Evolutionary conservation across 345 rosid genomes (phyloP), one percentile per base, ranked within the genome.

Genomic region (Lepidium didymum): DNA sequence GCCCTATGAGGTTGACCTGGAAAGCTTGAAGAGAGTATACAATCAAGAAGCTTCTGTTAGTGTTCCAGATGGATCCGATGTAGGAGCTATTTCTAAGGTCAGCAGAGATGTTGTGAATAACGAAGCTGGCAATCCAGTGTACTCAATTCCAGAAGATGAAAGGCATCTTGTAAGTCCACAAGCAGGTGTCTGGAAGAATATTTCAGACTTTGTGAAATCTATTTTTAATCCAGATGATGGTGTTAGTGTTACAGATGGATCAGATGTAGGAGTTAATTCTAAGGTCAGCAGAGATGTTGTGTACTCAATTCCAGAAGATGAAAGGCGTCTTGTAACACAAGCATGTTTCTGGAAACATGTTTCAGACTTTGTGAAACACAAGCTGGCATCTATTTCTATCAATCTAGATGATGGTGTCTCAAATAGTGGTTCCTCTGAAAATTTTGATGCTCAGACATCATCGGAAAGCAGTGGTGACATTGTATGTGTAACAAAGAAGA

Each of bases 281-380:
- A 29, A 5, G 33, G 33, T 29, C 33, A 29, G 33, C 7, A 29
- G 33, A 29, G 33, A 29, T 29, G 33, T 29, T 29, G 33, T 29
- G 33, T 29, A 29, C 33, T 29, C 33, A 29, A 29, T 29, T 29
- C 81, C 89, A 67, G 88, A 82, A 64, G 92, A 86, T 70, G 96
- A 87, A 77, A 92, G 84, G 83, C 81, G 87, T 85, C 79, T 78
- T 67, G 70, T 85, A 23, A 72, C 85, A 42, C 90, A 86, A 61
- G 79, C 73, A 60, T 86, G 90, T 78, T 68, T 87, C 70, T 92
- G 98, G 96, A 84, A 79, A 75, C 96, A 87, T 73, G 72, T 89
- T 71, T 80, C 67, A 56, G 85, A 80, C 64, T 82, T 92, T 56
- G 68, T 73, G 80, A 79, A 83, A 56, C 84, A 79, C 77, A 86